Conservation (phyloP, 129 eudicot species). For the Cynara cardunculus region DNA sequence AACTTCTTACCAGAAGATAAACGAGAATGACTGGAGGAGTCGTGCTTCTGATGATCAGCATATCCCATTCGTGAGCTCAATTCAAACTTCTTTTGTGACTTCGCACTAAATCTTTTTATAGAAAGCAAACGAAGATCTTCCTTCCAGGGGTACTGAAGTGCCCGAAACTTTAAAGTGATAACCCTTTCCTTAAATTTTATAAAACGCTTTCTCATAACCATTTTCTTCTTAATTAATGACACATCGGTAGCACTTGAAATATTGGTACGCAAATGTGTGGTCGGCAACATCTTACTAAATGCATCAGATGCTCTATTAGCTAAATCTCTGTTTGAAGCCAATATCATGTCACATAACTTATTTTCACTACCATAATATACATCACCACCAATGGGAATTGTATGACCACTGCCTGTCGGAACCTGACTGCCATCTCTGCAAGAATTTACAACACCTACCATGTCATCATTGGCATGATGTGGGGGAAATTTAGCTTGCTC, state of each 20-base stretch:
- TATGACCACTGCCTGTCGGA: slow-evolving; percentile 4
- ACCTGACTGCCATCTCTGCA: slow-evolving; percentile 24
- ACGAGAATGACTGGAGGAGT: slow-evolving; percentile 56
- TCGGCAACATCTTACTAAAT: slow-evolving; percentile 52
- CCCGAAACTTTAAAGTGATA: slow-evolving; percentile 54
- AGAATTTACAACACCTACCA: neutral
- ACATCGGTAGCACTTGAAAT: slow-evolving; percentile 16
- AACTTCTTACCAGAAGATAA: slow-evolving; percentile 55
- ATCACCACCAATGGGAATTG: neutral
- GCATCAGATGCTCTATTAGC: slow-evolving; percentile 49
- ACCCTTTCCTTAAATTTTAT: slow-evolving; percentile 69
- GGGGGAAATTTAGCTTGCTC: slow-evolving; percentile 23
- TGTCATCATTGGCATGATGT: slow-evolving; percentile 20
- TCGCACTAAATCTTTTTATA: slow-evolving; percentile 43
- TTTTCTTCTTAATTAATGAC: slow-evolving; percentile 36
- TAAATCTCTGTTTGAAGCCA: slow-evolving; percentile 50
- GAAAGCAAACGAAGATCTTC: slow-evolving; percentile 67
- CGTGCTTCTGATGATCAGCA: slow-evolving; percentile 53
- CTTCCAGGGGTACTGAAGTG: slow-evolving; percentile 73
- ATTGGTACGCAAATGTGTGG: slow-evolving; percentile 8
- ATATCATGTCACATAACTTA: slow-evolving; percentile 30
- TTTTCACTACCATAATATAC: slow-evolving; percentile 9
- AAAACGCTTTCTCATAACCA: slow-evolving; percentile 50
- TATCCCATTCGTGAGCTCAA: slow-evolving; percentile 33
- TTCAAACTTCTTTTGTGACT: slow-evolving; percentile 73